These are phyloP conservation scores for Pichia manshurica DNA, from an alignment of 805 yeast species.

Conservation along the genomic window DNA sequence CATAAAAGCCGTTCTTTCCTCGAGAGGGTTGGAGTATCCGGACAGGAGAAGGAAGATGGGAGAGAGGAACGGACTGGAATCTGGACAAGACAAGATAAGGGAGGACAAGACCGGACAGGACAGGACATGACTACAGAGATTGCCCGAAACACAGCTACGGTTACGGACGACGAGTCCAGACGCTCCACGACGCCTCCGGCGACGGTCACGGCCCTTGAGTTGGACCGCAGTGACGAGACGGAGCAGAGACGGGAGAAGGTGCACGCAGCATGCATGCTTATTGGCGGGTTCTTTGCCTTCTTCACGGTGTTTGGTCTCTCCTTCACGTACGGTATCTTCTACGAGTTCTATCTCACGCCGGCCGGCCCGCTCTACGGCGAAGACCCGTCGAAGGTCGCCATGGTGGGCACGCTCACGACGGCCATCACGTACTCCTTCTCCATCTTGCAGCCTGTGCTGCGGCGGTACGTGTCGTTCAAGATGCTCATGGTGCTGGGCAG, in stretches of 20 bases:
- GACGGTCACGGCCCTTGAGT: no score
- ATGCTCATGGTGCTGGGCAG: conserved; percentile 28
- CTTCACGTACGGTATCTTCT: conserved; percentile 35
- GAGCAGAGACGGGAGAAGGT: not conserved
- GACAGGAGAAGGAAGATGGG: no score
- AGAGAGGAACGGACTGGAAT: no score
- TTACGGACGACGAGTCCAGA: no score
- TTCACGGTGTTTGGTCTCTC: conserved; percentile 34
- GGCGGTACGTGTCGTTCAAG: conserved; percentile 19
- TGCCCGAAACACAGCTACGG: no score
- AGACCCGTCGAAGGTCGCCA: conserved; percentile 27
- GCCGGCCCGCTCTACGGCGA: conserved; percentile 27
- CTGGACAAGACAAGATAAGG: no score
- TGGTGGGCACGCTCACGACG: conserved; percentile 32
- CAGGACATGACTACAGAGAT: no score
- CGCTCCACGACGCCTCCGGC: no score
- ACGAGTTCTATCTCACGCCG: conserved; percentile 29
- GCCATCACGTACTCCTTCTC: conserved; percentile 30
- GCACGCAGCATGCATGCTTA: not conserved
- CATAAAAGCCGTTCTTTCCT: no score
- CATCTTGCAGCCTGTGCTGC: conserved; percentile 24
- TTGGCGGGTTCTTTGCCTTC: conserved; percentile 16
- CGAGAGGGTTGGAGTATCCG: no score
- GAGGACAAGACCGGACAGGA: no score
- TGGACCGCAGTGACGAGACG: no score